Conservation (phyloP, 306 rosid species). For the Comarum palustre region DNA sequence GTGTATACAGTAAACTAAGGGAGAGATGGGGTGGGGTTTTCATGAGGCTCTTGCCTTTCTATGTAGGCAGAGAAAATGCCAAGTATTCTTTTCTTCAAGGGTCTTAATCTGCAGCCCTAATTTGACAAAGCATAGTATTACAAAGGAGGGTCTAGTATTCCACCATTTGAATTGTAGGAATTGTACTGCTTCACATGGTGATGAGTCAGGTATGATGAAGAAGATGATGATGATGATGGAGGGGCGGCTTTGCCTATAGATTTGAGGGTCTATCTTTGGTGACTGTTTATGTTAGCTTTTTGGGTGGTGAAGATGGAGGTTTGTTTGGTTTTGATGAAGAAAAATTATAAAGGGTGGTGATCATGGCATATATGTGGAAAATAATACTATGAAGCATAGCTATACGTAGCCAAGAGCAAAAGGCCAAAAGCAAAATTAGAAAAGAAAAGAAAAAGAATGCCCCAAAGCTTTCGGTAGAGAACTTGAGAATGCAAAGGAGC, state of each 20-base stretch:
- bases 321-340: constrained; percentile 12
- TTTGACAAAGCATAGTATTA: constrained; percentile 31
- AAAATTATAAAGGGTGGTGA: neutral
- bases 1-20: neutral
- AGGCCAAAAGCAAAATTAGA: neutral
- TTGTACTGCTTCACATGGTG: constrained; percentile 25
- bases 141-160: neutral
- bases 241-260: constrained; percentile 34
- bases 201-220: constrained; percentile 46
- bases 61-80: neutral
- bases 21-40: neutral
- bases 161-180: neutral
- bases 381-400: neutral
- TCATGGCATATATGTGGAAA: neutral
- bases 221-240: no score
- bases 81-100: constrained; percentile 6
- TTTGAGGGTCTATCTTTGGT: constrained; percentile 16
- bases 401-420: constrained; percentile 14
- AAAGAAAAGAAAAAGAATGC: neutral
- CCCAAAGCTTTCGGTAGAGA: constrained; percentile 42
- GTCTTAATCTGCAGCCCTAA: constrained; percentile 15
- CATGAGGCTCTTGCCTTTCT: neutral
- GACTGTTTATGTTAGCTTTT: constrained; percentile 19
- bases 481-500: constrained; percentile 13
- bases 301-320: neutral